Evolutionary conservation across 2,329 filamentous ascomycete genomes (phyloP).

Genomic region (Cordyceps sp.): DNA sequence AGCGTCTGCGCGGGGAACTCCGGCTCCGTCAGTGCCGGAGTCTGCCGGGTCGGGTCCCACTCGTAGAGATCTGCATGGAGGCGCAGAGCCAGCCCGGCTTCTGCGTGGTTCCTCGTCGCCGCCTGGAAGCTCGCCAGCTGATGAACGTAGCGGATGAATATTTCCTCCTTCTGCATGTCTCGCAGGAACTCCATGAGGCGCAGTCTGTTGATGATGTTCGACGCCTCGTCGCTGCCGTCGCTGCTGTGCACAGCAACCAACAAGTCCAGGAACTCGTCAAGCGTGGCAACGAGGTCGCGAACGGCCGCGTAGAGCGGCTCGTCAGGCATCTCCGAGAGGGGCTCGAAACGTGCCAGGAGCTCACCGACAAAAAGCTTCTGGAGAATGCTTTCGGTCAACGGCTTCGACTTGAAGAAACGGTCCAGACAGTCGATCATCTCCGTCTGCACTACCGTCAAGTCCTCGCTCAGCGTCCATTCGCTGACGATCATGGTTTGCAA

Average conservation of each 20-base stretch:
- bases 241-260: constrained; percentile 77
- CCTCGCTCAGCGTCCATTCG: constrained; percentile 92
- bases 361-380: constrained; percentile 89
- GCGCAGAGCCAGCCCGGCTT: constrained; percentile 76
- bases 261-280: constrained; percentile 82
- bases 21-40: constrained; percentile 54
- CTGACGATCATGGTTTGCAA: constrained; percentile 96
- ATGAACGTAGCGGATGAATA: constrained; percentile 91
- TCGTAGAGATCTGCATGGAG: constrained; percentile 87
- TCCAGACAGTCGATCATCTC: constrained; percentile 95
- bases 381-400: constrained; percentile 71
- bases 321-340: constrained; percentile 45
- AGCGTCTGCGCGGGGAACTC: constrained; percentile 67
- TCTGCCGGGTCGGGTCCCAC: constrained; percentile 60
- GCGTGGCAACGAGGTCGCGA: constrained; percentile 62
- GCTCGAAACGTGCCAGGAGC: constrained; percentile 64
- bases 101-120: constrained; percentile 60
- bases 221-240: constrained; percentile 55
- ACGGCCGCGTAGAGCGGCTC: constrained; percentile 64
- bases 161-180: constrained; percentile 93
- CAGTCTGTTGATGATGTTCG: constrained; percentile 73
- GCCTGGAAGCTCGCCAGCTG: constrained; percentile 69
- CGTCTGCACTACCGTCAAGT: constrained; percentile 78
- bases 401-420: constrained; percentile 74
- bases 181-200: constrained; percentile 91